These are phyloP conservation scores for Rhinocladiella similis DNA, from an alignment of 2,329 filamentous ascomycete species.

Conservation along the genomic window DNA sequence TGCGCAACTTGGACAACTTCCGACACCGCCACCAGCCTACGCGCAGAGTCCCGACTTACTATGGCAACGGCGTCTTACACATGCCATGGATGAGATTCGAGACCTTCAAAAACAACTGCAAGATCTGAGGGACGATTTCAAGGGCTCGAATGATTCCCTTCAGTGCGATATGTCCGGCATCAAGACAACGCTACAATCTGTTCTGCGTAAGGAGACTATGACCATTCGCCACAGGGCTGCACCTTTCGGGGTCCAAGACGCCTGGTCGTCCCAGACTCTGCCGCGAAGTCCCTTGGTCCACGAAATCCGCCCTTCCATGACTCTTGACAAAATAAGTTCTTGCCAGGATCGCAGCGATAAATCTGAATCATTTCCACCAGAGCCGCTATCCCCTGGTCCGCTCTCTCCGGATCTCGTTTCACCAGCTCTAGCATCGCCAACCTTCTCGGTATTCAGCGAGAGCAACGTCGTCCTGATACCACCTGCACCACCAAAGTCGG, in stretches of 20 bases:
- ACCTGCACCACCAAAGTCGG: conserved; percentile 17
- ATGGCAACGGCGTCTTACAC: conserved; percentile 24
- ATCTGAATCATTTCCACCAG: not conserved
- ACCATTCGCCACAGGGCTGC: conserved; percentile 13
- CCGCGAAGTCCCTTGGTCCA: conserved; percentile 19
- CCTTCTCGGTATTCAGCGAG: conserved; percentile 19
- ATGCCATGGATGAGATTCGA: conserved; percentile 28
- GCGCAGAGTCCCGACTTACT: conserved; percentile 22
- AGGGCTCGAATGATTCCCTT: conserved; percentile 16
- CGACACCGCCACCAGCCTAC: conserved; percentile 21
- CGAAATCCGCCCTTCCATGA: conserved; percentile 15
- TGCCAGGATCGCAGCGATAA: not conserved
- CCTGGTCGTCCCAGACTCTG: conserved; percentile 9
- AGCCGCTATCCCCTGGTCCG: conserved; percentile 2
- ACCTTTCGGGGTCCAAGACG: conserved; percentile 15
- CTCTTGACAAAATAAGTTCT: not conserved
- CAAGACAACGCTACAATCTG: conserved; percentile 23
- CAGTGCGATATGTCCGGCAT: conserved; percentile 24
- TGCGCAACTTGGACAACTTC: conserved; percentile 6
- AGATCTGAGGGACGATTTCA: conserved; percentile 20
- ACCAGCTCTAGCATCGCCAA: conserved; percentile 18
- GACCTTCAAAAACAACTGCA: conserved; percentile 25
- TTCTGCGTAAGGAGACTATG: conserved; percentile 26
- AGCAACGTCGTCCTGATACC: conserved; percentile 21
- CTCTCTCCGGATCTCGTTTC: conserved; percentile 12